phyloP scores from a whole-genome alignment of 345 rosid genomes.

The Microthlaspi erraticum region DNA sequence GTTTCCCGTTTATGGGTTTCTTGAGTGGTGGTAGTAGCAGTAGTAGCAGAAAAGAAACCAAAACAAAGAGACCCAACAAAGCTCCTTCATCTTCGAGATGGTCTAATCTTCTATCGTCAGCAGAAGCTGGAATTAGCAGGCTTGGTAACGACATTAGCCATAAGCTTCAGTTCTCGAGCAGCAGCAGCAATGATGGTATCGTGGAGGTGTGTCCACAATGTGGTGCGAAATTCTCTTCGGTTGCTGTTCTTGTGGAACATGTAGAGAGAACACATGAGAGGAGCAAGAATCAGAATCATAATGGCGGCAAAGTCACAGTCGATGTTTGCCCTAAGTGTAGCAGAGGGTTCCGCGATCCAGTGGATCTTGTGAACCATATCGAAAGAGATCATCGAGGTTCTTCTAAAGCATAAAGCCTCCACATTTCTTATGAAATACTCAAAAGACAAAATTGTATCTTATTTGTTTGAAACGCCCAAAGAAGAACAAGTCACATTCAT shows the following conservation, averaged over 20 bases:
- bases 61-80: conserved; percentile 41
- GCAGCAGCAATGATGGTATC: conserved; percentile 36
- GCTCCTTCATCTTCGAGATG: conserved; percentile 58
- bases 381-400: conserved; percentile 89
- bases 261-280: conserved; percentile 68
- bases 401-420: conserved; percentile 59
- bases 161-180: conserved; percentile 64
- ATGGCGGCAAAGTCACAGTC: conserved; percentile 59
- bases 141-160: conserved; percentile 67
- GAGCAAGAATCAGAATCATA: conserved; percentile 51
- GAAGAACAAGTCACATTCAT: not conserved
- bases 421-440: not conserved
- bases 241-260: conserved; percentile 71
- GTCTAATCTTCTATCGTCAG: conserved; percentile 75
- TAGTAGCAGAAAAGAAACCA: conserved; percentile 57
- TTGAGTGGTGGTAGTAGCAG: conserved; percentile 40
- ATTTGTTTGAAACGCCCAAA: not conserved
- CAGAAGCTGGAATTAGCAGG: conserved; percentile 77
- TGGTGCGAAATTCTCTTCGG: conserved; percentile 65
- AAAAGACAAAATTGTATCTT: conserved; percentile 1
- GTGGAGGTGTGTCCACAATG: conserved; percentile 82
- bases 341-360: conserved; percentile 84
- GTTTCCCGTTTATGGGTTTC: conserved; percentile 59
- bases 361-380: conserved; percentile 85
- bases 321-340: conserved; percentile 95